Conservation (phyloP, 2,329 filamentous ascomycete genomes). For the Aspergillus phoenicis region DNA sequence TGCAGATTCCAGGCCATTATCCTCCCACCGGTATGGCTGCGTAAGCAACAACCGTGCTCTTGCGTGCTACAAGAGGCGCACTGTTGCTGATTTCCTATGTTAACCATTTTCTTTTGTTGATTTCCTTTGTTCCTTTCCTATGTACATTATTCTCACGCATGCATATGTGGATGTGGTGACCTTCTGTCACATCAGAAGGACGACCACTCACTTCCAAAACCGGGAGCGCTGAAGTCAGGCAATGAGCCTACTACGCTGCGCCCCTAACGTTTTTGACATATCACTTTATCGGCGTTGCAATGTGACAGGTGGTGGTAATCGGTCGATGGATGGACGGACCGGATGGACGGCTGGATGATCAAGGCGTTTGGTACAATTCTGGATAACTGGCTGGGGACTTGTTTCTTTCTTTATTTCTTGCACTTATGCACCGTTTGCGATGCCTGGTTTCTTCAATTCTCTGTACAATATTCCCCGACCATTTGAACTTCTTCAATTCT, state of each 20-base stretch:
- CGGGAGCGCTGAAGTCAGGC: background rate
- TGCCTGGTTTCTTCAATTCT: background rate
- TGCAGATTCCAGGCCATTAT: slow-evolving; percentile 41
- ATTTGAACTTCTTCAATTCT: background rate
- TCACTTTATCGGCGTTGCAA: background rate
- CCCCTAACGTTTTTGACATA: background rate
- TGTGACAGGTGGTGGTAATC: background rate
- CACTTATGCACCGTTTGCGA: background rate
- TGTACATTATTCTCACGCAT: slow-evolving; percentile 3
- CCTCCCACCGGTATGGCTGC: slow-evolving; percentile 36
- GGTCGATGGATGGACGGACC: background rate
- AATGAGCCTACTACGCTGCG: background rate
- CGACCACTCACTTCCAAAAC: background rate
- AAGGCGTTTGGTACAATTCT: slow-evolving; percentile 1
- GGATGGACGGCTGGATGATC: slow-evolving; percentile 1
- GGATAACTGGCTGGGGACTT: background rate
- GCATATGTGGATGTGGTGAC: background rate
- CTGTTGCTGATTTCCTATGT: slow-evolving; percentile 1
- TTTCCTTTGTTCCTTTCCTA: slow-evolving; percentile 4
- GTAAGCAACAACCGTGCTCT: slow-evolving; percentile 16
- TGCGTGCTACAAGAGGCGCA: background rate
- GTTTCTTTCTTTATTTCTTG: background rate
- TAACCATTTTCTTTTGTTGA: background rate
- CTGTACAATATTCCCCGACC: slow-evolving; percentile 9
- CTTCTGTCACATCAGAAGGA: background rate